Base-by-base conservation (phyloP, 208 protist species). In the Wallacemonas rigidus region DNA sequence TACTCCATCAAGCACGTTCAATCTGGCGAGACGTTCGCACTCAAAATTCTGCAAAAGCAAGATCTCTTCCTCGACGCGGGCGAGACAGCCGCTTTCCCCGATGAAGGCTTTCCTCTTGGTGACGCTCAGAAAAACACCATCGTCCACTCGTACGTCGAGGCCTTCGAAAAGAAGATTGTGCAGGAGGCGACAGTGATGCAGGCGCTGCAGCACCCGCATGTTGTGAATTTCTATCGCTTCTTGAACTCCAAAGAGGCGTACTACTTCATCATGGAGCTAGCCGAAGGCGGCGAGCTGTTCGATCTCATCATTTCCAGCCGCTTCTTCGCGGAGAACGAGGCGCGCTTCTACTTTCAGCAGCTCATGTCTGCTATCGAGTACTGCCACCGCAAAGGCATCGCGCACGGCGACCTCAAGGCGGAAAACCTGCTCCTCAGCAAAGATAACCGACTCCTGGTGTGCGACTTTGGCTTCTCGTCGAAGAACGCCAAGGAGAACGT, bases 291-390 rank as follows among this genome's bases (percentile, higher is more conserved):
- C 1, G 96, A 98, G 80, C 83, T 99, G 67, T 98, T 98, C 64
- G 92, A 98, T 65, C 80, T 97, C 57, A 98, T 99, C 69, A 87
- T 96, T 35, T 86, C 81, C 36, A 83, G 89, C 50, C 80, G 87
- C 6, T 85, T 86, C 75, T 98, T 98, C 60, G 57, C 39, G 54
- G 97, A 98, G 77, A 67, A 83, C 55, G 89, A 88, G 41, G 92
- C 94, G 0, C 86, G 95, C 7, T 58, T 82, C 43, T 98, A 97
- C 71, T 98, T 98, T 72, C 95, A 98, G 77, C 94, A 98, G 81
- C 87, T 99, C 48, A 95, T 99, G 47, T 89, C 83, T 35, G 97
- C 94, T 58, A 89, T 99, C 45, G 85, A 95, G 68, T 98, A 99
- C 85, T 98, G 95, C 72, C 97, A 98, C 80, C 75, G 87, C 51